phyloP scores from a whole-genome alignment of 2,329 filamentous ascomycete species.

The Neofusicoccum umdonicola region DNA sequence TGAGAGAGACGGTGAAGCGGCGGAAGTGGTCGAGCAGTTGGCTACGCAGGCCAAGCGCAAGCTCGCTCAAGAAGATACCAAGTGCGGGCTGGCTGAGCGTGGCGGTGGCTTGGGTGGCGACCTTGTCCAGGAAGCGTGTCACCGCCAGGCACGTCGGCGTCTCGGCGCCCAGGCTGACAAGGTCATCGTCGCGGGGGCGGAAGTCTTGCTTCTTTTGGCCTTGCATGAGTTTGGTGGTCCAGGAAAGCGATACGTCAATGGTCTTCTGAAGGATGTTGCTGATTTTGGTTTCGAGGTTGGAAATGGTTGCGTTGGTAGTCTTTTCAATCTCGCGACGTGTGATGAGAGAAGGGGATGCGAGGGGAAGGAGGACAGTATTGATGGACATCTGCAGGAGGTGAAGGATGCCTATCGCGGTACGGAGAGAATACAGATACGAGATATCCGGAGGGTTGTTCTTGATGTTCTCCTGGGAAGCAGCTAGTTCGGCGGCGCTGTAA shows the following conservation, averaged over 20 bases:
- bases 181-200: constrained; percentile 75
- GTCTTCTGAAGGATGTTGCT: constrained; percentile 67
- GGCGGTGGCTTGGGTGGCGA: constrained; percentile 61
- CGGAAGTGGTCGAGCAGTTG: constrained; percentile 92
- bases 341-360: constrained; percentile 86
- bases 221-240: constrained; percentile 68
- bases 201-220: constrained; percentile 88
- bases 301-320: constrained; percentile 68
- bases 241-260: constrained; percentile 71
- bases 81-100: constrained; percentile 83
- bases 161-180: constrained; percentile 43
- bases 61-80: constrained; percentile 76
- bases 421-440: constrained; percentile 73
- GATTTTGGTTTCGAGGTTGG: constrained; percentile 81
- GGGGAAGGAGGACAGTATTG: constrained; percentile 81
- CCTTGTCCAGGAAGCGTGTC: constrained; percentile 70
- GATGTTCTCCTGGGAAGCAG: constrained; percentile 71
- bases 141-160: constrained; percentile 82
- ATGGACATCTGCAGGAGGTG: constrained; percentile 93
- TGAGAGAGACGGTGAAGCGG: constrained; percentile 87
- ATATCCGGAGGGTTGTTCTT: constrained; percentile 84
- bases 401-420: constrained; percentile 80
- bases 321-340: constrained; percentile 88
- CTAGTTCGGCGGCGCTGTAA: constrained; percentile 58
- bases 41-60: constrained; percentile 73